Base-by-base conservation (phyloP, 768 basidiomycete genomes). In the Chalciporus pseudorubinellus region DNA sequence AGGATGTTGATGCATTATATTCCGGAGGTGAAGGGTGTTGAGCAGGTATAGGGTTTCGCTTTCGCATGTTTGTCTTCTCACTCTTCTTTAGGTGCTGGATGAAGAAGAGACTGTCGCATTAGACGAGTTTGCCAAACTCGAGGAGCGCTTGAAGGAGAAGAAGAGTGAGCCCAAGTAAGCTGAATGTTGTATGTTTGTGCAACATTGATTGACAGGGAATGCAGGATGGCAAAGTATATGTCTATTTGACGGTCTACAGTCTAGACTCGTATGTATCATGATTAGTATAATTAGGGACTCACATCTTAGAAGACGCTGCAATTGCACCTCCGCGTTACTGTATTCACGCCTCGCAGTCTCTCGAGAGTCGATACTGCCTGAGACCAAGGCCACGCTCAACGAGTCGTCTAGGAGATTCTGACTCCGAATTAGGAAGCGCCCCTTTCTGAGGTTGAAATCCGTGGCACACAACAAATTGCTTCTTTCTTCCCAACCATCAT, bases 1-100 rank as follows among this genome's bases (percentile, higher is more conserved):
- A 78, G 97, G 56, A 98, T 99, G 97, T 74, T 99, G 61, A 94
- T 92, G 92, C 95, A 98, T 72, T 98, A 98, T 64, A 92, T 99
- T 48, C 95, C 95, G 2, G 91, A 95, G 71, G 93, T 95, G 34
- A 89, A 92, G 69, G 88, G 84, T 21, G 89, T 95, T 8, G 87
- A 93, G 61, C 90, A 95, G 81, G 91, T 85, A 57, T 58, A 33
- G 63, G 14, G 5, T 12, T 44, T 49, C 8, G 21, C 33, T 33
- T n/a, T 39, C 7, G 19, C 8, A 18, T 38, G 34, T 10, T 0
- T 19, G 20, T 26, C 24, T 51, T 38, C 24, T 70, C 16, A 64
- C 31, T 9, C 7, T 33, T 20, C 10, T 39, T 34, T 60, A 98
- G 94, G 78, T 98, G 6, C 68, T 98, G 45, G 95, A 92, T 62